phyloP scores from a whole-genome alignment of 306 rosid species.

The Acacia melanoxylon region DNA sequence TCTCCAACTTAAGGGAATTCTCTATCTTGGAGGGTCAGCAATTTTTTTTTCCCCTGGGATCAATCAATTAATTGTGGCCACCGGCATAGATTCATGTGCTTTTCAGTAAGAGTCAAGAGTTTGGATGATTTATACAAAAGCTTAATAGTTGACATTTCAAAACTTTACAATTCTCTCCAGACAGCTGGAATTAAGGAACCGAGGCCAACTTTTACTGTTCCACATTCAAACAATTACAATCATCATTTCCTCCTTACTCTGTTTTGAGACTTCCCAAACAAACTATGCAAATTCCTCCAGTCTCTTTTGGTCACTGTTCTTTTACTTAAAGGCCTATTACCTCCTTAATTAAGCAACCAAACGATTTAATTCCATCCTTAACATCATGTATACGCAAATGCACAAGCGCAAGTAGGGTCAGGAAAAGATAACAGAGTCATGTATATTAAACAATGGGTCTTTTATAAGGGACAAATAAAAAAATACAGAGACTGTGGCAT shows the following conservation, averaged over 20 bases:
- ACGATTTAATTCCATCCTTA: not conserved
- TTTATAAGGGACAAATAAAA: not conserved
- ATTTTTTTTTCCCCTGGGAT: not conserved
- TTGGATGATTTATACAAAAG: slow-evolving; percentile 3
- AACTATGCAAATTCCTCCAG: not conserved
- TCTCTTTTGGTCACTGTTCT: not conserved
- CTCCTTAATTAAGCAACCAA: not conserved
- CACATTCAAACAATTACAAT: slow-evolving; percentile 21
- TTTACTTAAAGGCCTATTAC: not conserved
- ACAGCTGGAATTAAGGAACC: slow-evolving; percentile 38
- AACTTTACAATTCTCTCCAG: slow-evolving; percentile 1
- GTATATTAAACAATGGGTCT: not conserved
- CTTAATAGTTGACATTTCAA: not conserved
- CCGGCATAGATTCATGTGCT: slow-evolving; percentile 12
- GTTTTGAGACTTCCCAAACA: slow-evolving; percentile 25
- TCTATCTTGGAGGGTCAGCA: too few relatives aligned
- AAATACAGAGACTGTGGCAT: not conserved
- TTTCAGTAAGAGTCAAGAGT: not conserved
- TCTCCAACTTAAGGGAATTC: not conserved
- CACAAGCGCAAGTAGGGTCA: too few relatives aligned
- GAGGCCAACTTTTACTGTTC: slow-evolving; percentile 35
- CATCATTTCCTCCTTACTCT: not conserved
- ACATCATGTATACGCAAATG: too few relatives aligned
- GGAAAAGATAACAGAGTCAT: too few relatives aligned
- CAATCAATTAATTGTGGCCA: slow-evolving; percentile 14